These are phyloP conservation scores for Hyaloperonospora brassicae DNA, from an alignment of 352 stramenopile genomes.

Conservation along the genomic window DNA sequence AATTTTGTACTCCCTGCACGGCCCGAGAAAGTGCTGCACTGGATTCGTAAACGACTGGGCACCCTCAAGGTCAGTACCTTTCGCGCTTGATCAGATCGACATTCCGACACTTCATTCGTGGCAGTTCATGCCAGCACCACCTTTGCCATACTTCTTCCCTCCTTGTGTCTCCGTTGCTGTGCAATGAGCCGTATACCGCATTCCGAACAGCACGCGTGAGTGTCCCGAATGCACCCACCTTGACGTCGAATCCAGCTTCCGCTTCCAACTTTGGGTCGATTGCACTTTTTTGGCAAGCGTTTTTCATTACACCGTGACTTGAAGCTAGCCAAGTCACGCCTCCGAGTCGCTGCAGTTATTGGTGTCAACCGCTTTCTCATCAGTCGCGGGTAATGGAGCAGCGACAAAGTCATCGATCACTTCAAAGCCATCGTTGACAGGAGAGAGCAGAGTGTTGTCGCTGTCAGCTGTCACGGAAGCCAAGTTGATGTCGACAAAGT, in stretches of 20 bases:
- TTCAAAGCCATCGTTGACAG: slow-evolving; percentile 17
- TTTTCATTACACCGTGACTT: slow-evolving; percentile 8
- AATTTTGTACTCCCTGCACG: too few relatives aligned
- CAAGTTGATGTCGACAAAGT: slow-evolving; percentile 13
- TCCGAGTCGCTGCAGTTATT: slow-evolving; percentile 10
- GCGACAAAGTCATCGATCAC: slow-evolving; percentile 20
- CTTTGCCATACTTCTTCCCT: not conserved
- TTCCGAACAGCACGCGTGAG: slow-evolving; percentile 46
- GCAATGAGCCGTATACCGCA: slow-evolving; percentile 48
- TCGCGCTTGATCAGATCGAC: too few relatives aligned
- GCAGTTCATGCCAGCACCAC: too few relatives aligned
- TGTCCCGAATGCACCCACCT: slow-evolving; percentile 64
- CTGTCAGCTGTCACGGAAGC: slow-evolving; percentile 7
- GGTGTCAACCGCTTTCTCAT: slow-evolving; percentile 4
- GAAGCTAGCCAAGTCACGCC: slow-evolving; percentile 19
- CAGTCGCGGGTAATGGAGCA: slow-evolving; percentile 7
- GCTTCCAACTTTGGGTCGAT: slow-evolving; percentile 15
- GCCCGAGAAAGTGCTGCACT: too few relatives aligned
- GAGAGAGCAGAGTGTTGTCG: not conserved
- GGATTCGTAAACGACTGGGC: too few relatives aligned
- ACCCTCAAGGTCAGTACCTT: too few relatives aligned
- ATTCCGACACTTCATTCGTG: too few relatives aligned
- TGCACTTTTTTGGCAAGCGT: slow-evolving; percentile 9
- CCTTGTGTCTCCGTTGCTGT: not conserved
- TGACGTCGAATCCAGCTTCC: slow-evolving; percentile 28